Base-by-base conservation (phyloP, 1,284 basidiomycete genomes). In the Malassezia arunalokei region DNA sequence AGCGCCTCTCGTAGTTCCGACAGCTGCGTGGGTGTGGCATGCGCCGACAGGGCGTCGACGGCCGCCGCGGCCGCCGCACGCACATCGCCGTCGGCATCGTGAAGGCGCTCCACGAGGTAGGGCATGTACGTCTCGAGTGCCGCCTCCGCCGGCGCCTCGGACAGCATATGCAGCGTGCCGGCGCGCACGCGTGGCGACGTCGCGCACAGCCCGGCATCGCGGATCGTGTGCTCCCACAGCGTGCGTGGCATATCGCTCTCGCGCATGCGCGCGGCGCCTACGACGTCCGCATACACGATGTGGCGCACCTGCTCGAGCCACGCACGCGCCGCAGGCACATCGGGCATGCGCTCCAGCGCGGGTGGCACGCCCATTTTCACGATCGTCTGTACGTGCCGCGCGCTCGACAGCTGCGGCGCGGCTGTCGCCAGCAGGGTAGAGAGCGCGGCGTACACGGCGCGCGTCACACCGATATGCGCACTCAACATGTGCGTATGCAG, bases 1-100 rank as follows among this genome's bases (percentile, higher is more conserved):
- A 98, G 79, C 70, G 90, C 86, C 70, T 87, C 90, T 77, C 95
- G 95, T 48, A 98, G 78, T 71, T 96, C 91, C 0, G 87, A 81
- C 43, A 87, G 83, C 3, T 91, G 92, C 7, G 82, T 83, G 62
- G 91, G 82, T 1, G 80, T 80, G 0, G 86, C 80, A 9, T 84
- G 84, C 0, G 86, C 82, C 66, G 95, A 90, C 40, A 98, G 79
- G 56, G 84, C 81, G 12, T 94, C 80, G 43, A 90, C 79, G 0
- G 87, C 84, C 63, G 81, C 78, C 46, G 83, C 80, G 1, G 92
- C 85, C 65, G 83, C 84, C 53, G 89, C 85, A 35, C 94, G 83
- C 43, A 98, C 92, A 59, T 81, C 81, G 4, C 84, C 81, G 69
- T 99, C 92, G 1, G 83, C 82, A 74, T 98, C 91, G 75, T 94